Percentiles rank a stretch among this genome's conserved stretches.
Evolutionary conservation across 2,329 filamentous ascomycete genomes (phyloP).

Genomic region (Alternaria infectoria): DNA sequence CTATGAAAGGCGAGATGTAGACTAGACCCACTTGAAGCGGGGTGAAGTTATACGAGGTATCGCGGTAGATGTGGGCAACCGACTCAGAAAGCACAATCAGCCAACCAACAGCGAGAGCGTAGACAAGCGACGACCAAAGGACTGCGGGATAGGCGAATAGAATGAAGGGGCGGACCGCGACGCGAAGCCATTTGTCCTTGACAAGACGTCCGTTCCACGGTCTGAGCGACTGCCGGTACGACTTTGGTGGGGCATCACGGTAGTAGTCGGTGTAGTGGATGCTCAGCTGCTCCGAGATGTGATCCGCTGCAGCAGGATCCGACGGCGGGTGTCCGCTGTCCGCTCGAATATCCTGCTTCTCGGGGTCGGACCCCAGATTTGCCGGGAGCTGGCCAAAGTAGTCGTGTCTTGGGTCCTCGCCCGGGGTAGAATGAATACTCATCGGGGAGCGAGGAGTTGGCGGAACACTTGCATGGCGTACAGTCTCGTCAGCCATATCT

Average conservation of each 20-base stretch:
- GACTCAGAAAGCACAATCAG: slow-evolving; percentile 93
- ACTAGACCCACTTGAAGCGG: slow-evolving; percentile 82
- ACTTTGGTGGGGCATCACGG: slow-evolving; percentile 69
- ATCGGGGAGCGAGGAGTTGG: slow-evolving; percentile 21
- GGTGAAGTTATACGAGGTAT: slow-evolving; percentile 77
- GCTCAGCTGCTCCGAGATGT: slow-evolving; percentile 34
- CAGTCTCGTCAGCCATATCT: slow-evolving; percentile 54
- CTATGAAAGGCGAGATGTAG: slow-evolving; percentile 86
- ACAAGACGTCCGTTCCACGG: slow-evolving; percentile 78
- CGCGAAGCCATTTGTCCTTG: slow-evolving; percentile 78
- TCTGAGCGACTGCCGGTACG: slow-evolving; percentile 75
- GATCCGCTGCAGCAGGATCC: slow-evolving; percentile 20
- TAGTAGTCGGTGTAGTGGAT: slow-evolving; percentile 72
- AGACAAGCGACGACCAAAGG: slow-evolving; percentile 85
- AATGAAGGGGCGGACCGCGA: slow-evolving; percentile 80
- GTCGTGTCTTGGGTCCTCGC: slow-evolving; percentile 28
- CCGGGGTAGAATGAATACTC: slow-evolving; percentile 53
- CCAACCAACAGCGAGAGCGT: slow-evolving; percentile 90
- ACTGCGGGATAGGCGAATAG: slow-evolving; percentile 87
- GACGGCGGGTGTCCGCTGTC: slow-evolving; percentile 14
- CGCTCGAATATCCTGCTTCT: slow-evolving; percentile 28
- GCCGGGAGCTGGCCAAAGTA: slow-evolving; percentile 18
- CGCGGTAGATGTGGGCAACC: slow-evolving; percentile 79
- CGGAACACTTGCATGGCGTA: slow-evolving; percentile 8
- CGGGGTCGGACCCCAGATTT: slow-evolving; percentile 12